A percentile compares a stretch with the other conserved stretches of the same genome.
phyloP scores from a whole-genome alignment of 805 yeast genomes.

The Starmerella sirachaensis region DNA sequence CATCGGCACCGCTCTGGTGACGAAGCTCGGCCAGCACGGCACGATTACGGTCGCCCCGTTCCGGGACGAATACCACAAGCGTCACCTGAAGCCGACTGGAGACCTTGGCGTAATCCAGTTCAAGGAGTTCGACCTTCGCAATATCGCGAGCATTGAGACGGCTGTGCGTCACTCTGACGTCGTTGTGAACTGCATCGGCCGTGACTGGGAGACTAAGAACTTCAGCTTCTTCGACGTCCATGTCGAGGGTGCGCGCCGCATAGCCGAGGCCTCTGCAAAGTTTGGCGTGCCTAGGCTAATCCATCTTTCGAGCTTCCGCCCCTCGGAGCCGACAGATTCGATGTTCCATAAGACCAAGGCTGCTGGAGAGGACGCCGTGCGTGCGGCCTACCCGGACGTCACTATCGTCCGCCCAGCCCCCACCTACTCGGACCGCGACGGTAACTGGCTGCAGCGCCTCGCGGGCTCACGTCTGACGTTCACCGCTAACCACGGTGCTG shows the following conservation, averaged over 20 bases:
- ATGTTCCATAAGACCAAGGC: slow-evolving; percentile 72
- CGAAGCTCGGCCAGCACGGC: slow-evolving; percentile 73
- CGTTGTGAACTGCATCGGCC: slow-evolving; percentile 69
- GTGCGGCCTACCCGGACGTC: slow-evolving; percentile 55
- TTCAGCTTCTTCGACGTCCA: slow-evolving; percentile 74
- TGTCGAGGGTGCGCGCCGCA: slow-evolving; percentile 65
- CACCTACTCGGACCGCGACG: slow-evolving; percentile 62
- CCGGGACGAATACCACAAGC: slow-evolving; percentile 64
- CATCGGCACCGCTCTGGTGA: slow-evolving; percentile 57
- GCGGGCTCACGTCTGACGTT: slow-evolving; percentile 48
- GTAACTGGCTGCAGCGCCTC: slow-evolving; percentile 46
- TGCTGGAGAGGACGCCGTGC: slow-evolving; percentile 59
- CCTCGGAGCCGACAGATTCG: slow-evolving; percentile 54
- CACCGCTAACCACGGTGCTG: slow-evolving; percentile 54
- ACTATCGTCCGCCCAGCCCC: slow-evolving; percentile 81
- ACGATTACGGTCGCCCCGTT: slow-evolving; percentile 66
- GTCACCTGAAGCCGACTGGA: slow-evolving; percentile 71
- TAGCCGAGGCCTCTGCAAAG: slow-evolving; percentile 58
- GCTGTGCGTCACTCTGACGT: slow-evolving; percentile 71
- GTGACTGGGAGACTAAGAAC: slow-evolving; percentile 64
- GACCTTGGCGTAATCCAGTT: slow-evolving; percentile 80
- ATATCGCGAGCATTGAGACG: slow-evolving; percentile 61
- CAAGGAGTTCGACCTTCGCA: slow-evolving; percentile 72
- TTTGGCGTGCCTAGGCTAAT: slow-evolving; percentile 61
- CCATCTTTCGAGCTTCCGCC: slow-evolving; percentile 72